Base-by-base conservation (phyloP, 257 asterid species). In the Solanum chilense region DNA sequence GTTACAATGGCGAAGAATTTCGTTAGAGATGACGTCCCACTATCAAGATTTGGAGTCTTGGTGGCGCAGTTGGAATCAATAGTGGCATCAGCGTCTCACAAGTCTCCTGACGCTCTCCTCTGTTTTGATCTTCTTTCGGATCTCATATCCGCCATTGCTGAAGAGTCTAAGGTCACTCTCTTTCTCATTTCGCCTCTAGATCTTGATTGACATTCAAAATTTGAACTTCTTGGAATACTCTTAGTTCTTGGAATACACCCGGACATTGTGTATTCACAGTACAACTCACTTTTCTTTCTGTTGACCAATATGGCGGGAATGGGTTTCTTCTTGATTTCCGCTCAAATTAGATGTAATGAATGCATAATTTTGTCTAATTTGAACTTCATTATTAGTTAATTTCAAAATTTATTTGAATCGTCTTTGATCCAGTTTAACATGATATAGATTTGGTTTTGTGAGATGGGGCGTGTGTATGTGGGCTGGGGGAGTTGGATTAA, bases 61-160 rank as follows among this genome's bases (percentile, higher is more conserved):
- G 99, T 97, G 85, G 99, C 99, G 87, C 99, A 97, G 76, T 94
- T 96, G 87, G 99, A 96, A 91, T 97, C 99, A 20, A 94, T 97
- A 85, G 99, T 95, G 27, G 93, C 98, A 39, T 96, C 99, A 68
- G 98, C 98, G 12, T 87, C 98, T 45, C 99, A 97, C 92, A 97
- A 97, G 90, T 95, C 94, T 45, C 99, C 99, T 3, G 99, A 97
- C 90, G 94, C 98, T 23, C 93, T 96, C 47, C 94, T 97, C 84
- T 97, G 99, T 87, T 97, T 97, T 89, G 99, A 97, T 93, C 99
- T 97, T 76, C 89, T 97, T 20, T 97, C 99, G 66, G 99, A 97
- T 95, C 98, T 97, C 92, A 91, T 95, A 42, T 88, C 97, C 88
- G 98, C 96, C 90, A 89, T 97, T 73, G 94, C 92, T 5, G 98